Conservation (phyloP, 345 rosid genomes). For the Linum lewisii region DNA sequence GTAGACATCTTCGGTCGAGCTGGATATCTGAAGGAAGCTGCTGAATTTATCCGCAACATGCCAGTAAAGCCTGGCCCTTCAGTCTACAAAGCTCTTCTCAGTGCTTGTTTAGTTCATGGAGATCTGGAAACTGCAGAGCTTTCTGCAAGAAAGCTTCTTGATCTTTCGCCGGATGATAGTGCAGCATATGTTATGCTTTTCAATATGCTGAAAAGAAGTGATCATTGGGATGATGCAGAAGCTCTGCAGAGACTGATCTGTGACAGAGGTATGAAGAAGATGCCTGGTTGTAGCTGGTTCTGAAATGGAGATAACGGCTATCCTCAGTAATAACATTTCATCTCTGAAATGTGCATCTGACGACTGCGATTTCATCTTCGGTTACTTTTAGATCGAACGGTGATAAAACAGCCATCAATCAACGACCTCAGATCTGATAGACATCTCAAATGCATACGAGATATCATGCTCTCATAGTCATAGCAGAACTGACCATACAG, state of each 20-base stretch:
- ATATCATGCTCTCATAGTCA: too few species aligned
- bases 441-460: too few species aligned
- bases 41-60: conserved; percentile 19
- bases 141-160: conserved; percentile 24
- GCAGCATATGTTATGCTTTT: conserved; percentile 26
- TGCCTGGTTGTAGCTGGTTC: conserved; percentile 30
- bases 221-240: conserved; percentile 24
- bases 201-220: conserved; percentile 13
- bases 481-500: too few species aligned
- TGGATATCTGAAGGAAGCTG: conserved; percentile 31
- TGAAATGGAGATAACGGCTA: conserved; percentile 9
- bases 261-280: conserved; percentile 23
- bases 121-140: conserved; percentile 24
- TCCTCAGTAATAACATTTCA: too few species aligned
- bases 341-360: too few species aligned
- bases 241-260: conserved; percentile 19
- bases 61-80: conserved; percentile 22
- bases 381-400: too few species aligned
- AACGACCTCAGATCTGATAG: too few species aligned
- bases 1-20: conserved; percentile 34
- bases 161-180: conserved; percentile 29
- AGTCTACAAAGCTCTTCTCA: conserved; percentile 25
- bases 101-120: conserved; percentile 35
- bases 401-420: too few species aligned
- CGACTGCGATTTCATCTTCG: too few species aligned